These are phyloP conservation scores for Penicillium sp. DNA, from an alignment of 2,329 filamentous ascomycete species.

Conservation along the genomic window DNA sequence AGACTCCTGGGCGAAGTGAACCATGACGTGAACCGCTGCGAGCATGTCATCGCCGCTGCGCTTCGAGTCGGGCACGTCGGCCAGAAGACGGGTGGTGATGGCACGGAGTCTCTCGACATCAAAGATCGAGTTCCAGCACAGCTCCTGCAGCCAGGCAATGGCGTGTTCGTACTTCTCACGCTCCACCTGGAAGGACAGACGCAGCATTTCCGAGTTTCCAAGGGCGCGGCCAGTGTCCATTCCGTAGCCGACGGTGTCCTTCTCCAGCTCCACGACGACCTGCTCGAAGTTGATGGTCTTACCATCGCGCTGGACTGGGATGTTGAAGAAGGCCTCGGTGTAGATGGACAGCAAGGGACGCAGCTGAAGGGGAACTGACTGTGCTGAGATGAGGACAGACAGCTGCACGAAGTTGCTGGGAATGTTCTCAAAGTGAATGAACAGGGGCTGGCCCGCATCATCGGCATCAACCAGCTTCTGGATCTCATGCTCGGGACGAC, in stretches of 20 bases:
- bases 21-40: constrained; percentile 70
- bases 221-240: constrained; percentile 72
- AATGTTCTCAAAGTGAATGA: constrained; percentile 96
- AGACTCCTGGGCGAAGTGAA: constrained; percentile 79
- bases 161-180: constrained; percentile 82
- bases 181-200: constrained; percentile 84
- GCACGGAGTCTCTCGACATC: constrained; percentile 71
- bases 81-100: constrained; percentile 78
- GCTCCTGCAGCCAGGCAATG: constrained; percentile 81
- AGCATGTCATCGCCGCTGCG: constrained; percentile 74
- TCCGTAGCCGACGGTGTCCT: constrained; percentile 84
- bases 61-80: constrained; percentile 91
- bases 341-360: constrained; percentile 87
- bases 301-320: constrained; percentile 78
- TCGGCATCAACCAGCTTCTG: constrained; percentile 79
- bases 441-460: constrained; percentile 70
- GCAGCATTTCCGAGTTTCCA: constrained; percentile 80
- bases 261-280: constrained; percentile 87
- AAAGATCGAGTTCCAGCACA: constrained; percentile 89
- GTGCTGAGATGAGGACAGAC: constrained; percentile 78
- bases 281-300: constrained; percentile 85
- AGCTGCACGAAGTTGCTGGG: constrained; percentile 91
- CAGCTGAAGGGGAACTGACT: constrained; percentile 75
- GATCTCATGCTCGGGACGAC: constrained; percentile 69
- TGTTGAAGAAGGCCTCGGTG: constrained; percentile 91